Base-by-base conservation (phyloP, 140 eudicot species). In the Senecio squalidus region DNA sequence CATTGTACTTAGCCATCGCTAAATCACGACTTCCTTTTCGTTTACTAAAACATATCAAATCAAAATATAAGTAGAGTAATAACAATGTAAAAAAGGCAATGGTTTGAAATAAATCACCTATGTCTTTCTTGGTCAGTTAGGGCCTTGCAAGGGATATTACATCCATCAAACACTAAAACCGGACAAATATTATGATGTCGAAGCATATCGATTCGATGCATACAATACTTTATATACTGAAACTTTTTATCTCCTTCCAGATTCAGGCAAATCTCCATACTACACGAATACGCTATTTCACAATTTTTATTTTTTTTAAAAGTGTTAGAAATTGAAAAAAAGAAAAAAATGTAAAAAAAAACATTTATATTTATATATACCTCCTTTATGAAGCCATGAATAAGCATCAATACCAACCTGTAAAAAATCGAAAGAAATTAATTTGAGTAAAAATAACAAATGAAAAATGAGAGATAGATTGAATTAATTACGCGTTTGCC, bases 381-480 rank as follows among this genome's bases (percentile, higher is more conserved):
- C 97, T 89, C 97, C 97, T 84, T 89, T 89, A 73, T 89, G 95
- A 69, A 89, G 88, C 97, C 97, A 89, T 36, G 95, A 84, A 75
- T 89, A 89, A 68, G 92, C 95, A 79, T 89, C 97, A 45, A 89
- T 85, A 6, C 96, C 96, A 54, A 88, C 94, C 96, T 88, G 76
- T 33, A 71, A 17, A 43, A 17, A 28, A 0, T 2, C 33, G 55
- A 5, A 2, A 6, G 0, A 24, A 9, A 49, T 31, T 1, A 54
- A 58, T 14, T 7, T 13, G 6, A 0, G 5, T 3, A 3, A 7
- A 36, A 68, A 57, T 17, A 21, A 7, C 10, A 33, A 18, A 44
- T 44, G 27, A 16, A 20, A 21, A 11, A 6, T 3, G 18, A n/a
- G n/a, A n/a, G n/a, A n/a, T 11, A n/a, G 10, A 51, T 51, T 24